Evolutionary conservation across 805 yeast genomes (phyloP), one percentile per base, ranked within the genome.

Genomic region (Debaryomyces castellii): DNA sequence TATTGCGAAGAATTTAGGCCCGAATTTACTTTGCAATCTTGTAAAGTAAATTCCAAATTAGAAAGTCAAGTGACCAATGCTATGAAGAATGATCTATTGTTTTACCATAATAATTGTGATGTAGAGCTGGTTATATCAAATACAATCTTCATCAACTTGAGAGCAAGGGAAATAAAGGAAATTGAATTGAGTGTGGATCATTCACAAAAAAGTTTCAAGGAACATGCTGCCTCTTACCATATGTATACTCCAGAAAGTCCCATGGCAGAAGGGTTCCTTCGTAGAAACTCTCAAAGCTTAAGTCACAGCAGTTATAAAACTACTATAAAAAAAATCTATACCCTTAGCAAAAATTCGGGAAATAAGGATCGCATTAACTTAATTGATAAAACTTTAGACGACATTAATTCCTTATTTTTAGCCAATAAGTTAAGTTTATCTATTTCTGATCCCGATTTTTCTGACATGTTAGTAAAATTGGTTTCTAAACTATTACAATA

Each of bases 61-160:
- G 85, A 81, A 49, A 60, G 69, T 7, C 78, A 73, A 43, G 71
- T 81, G 9, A 58, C 72, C 11, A 60, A 60, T 27, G 64, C 81
- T 11, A 81, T 81, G 85, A 80, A 76, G 52, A 71, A 69, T 46
- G 85, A 80, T 52, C 57, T 81, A 44, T 55, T 71, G 34, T 71
- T 70, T 47, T 67, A 63, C 48, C 76, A 69, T 43, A 70, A 69
- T 46, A 66, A 67, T 48, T 62, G 64, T 40, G 58, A 60, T 6
- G 60, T 58, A 39, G 64, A 59, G 12, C 50, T 52, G 33, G 64
- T 73, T 2, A 54, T 59, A 4, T 58, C 77, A 4, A 56, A 66
- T 33, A 72, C 78, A 1, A 57, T 74, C 1, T 66, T 73, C 43
- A 58, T 74, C n/a, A 70, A 75, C 45, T 58, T 74, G 41, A 55